phyloP scores from a whole-genome alignment of 441 rosid genomes.

The Populus hybrid region DNA sequence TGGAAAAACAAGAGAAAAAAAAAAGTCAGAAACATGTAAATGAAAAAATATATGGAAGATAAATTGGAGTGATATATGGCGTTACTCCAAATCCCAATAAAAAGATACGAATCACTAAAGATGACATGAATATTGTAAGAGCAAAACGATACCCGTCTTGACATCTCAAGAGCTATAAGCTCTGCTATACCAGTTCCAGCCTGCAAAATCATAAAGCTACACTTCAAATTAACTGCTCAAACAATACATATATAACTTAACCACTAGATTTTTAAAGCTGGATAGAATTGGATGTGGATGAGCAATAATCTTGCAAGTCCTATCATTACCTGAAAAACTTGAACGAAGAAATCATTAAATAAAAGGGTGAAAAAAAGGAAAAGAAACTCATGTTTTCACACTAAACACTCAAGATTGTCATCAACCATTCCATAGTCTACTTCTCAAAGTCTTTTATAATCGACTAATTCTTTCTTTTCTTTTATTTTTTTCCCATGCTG shows the following conservation, averaged over 20 bases:
- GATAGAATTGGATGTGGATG: background rate
- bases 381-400: background rate
- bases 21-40: conserved; percentile 1
- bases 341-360: too few species aligned
- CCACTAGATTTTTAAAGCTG: background rate
- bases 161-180: conserved; percentile 80
- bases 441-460: background rate
- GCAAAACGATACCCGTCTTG: conserved; percentile 52
- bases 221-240: background rate
- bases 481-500: background rate
- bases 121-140: background rate
- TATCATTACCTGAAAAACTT: background rate
- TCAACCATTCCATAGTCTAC: background rate
- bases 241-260: background rate
- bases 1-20: conserved; percentile 20
- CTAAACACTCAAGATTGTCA: background rate
- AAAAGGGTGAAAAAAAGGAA: background rate
- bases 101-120: conserved; percentile 1
- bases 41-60: background rate
- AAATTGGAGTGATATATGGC: background rate
- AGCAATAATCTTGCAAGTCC: background rate
- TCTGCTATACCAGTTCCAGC: conserved; percentile 31
- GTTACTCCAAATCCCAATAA: conserved; percentile 9
- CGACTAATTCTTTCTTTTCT: background rate
- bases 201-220: conserved; percentile 36